Base-by-base conservation (phyloP, 805 yeast genomes). In the Blastobotrys terrestris region DNA sequence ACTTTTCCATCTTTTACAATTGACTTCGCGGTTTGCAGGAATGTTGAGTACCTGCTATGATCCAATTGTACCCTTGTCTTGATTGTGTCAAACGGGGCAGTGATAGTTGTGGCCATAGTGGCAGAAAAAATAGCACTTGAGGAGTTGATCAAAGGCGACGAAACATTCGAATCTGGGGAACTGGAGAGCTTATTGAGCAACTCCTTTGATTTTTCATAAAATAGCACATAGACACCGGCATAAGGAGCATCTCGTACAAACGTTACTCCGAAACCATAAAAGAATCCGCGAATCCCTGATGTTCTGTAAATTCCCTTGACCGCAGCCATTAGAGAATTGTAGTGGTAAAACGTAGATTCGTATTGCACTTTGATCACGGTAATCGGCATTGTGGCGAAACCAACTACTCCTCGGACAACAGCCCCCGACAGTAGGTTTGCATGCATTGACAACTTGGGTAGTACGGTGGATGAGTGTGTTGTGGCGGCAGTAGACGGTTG, bases 41-140 rank as follows among this genome's bases (percentile, higher is more conserved):
- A 74, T 55, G 74, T 62, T 57, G 65, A 62, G 65, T 77, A 79
- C 51, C 67, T 63, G 7, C 59, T 54, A 1, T 89, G 83, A 21
- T 80, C 72, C 48, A 92, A 71, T 70, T 92, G 99, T 78, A 94
- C 83, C 53, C 96, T 76, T 0, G 98, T 94, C 66, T 92, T 92
- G 35, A 94, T 80, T 0, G 97, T 87, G 63, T 92, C 99, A 64
- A 92, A 92, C 0, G 99, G 99, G 1, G 95, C 95, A 0, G 99
- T 92, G 15, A 87, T 73, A 0, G 92, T 74, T 1, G 97, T 90
- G 1, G 98, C 86, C 7, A 84, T 63, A 11, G 81, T 72, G 0
- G 98, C 95, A 0, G 98, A 87, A 2, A 74, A 39, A 4, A 85
- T 74, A 0, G 98, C 99, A n/a, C 95, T 77, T 0, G 75, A 53